A percentile compares a stretch with the other conserved stretches of the same genome.
These are phyloP conservation scores for Cinchona pubescens DNA, from an alignment of 257 asterid species.

Conservation along the genomic window DNA sequence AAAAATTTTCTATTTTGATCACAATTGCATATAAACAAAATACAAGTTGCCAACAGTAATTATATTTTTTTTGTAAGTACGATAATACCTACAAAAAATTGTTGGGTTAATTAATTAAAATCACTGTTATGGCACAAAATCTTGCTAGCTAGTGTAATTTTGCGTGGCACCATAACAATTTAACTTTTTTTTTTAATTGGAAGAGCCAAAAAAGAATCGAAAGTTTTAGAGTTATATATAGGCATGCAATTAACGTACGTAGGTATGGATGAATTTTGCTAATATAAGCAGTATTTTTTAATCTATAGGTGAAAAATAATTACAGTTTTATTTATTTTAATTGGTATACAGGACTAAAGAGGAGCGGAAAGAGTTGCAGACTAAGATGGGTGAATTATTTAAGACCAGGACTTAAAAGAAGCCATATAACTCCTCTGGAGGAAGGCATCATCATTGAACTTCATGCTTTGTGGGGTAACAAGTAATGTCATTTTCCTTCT, in stretches of 20 bases:
- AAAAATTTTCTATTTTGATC: too few species aligned
- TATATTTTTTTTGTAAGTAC: too few species aligned
- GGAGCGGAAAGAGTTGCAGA: conserved; percentile 49
- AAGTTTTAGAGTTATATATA: not conserved
- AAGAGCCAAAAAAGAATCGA: not conserved
- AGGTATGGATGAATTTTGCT: too few species aligned
- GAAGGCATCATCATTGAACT: conserved; percentile 46
- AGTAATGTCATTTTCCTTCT: conserved; percentile 16
- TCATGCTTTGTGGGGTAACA: conserved; percentile 52
- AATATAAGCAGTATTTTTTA: too few species aligned
- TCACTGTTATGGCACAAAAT: not conserved
- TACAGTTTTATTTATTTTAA: not conserved
- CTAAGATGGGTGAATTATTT: conserved; percentile 51
- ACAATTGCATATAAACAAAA: not conserved
- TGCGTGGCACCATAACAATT: not conserved
- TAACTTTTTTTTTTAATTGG: too few species aligned
- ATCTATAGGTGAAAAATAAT: too few species aligned
- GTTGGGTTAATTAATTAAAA: not conserved
- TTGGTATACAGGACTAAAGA: conserved; percentile 33
- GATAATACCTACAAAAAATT: too few species aligned
- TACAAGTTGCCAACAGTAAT: too few species aligned
- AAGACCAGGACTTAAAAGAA: conserved; percentile 44
- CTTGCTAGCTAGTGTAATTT: not conserved
- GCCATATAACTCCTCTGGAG: conserved; percentile 42
- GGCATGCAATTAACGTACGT: not conserved